Base-by-base conservation (phyloP, 139 green algal genomes). In the Choricystis sp. region DNA sequence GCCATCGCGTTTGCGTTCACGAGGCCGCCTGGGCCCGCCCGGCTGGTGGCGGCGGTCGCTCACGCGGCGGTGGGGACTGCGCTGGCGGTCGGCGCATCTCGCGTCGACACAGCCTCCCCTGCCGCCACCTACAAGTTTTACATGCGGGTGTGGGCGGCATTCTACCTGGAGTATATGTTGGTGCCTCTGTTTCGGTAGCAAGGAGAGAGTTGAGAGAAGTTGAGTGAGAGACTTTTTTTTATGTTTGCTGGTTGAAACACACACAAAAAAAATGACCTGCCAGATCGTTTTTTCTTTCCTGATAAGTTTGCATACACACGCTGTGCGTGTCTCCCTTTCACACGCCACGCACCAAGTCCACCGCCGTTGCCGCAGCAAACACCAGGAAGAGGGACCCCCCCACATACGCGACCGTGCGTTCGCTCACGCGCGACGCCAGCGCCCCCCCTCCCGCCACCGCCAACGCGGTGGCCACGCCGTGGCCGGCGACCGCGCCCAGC, bases 141-240 rank as follows among this genome's bases (percentile, higher is more conserved):
- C 61, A 84, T 84, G 78, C 62, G 64, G 30, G 56, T 72, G 3
- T 96, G 89, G 89, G 90, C 88, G 72, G 74, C 94, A n/a, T 95
- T 96, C 63, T 96, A 96, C 65, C 75, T 78, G 2, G 85, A 95
- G 69, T 95, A 95, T 61, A 60, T 94, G 29, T 67, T 95, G 48
- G 80, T 95, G 14, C 88, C 88, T 0, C 74, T 94, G 30, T 75
- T 91, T 22, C 60, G 72, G 16, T 90, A 65, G 64, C 57, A 25
- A 28, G 29, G 31, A 23, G 1, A 29, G 9, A 52, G 40, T 52
- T 52, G 40, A 52, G 40, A 52, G 40, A 16, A 16, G 9, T 52
- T 9, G 40, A 52, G 40, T 16, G 9, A 52, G 40, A 52, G 40
- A 52, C 9, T 9, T 52, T 52, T 63, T 63, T 63, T 19, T 16